A percentile compares a stretch with the other conserved stretches of the same genome.
Conservation (phyloP, 2,329 filamentous ascomycete genomes). For the Cercospora zeina region DNA sequence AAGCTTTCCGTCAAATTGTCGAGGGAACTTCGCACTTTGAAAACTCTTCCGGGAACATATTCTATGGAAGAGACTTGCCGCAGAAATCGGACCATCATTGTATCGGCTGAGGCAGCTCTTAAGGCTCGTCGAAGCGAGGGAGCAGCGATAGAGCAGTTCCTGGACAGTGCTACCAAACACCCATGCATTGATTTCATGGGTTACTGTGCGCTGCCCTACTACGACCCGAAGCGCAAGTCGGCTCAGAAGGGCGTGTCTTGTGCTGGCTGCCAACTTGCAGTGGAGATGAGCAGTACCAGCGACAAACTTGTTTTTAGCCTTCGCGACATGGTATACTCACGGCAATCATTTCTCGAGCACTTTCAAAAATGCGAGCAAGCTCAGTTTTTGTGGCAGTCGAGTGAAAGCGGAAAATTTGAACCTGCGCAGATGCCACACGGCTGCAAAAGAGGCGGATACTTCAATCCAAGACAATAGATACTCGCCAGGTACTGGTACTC, state of each 20-base stretch:
- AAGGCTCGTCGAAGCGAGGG: neutral
- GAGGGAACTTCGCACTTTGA: neutral
- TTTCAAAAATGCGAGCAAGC: conserved; percentile 8
- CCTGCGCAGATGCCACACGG: neutral
- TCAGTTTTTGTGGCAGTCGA: conserved; percentile 5
- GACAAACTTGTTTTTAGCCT: neutral
- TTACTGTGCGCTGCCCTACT: neutral
- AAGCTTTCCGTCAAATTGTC: neutral
- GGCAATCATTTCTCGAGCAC: conserved; percentile 8
- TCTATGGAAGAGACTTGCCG: neutral
- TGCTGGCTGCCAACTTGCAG: conserved; percentile 8
- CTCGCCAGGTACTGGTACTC: neutral
- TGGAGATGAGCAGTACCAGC: neutral
- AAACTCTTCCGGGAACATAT: neutral
- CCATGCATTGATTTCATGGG: neutral
- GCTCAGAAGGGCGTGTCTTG: conserved; percentile 6
- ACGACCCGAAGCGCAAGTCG: neutral
- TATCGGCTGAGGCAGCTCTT: neutral
- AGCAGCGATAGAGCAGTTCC: neutral
- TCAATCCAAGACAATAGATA: neutral
- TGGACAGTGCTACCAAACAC: neutral
- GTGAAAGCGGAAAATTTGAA: conserved; percentile 2
- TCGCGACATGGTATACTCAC: conserved; percentile 10
- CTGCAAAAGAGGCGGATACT: conserved; percentile 2
- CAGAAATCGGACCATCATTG: neutral